Percentiles rank a stretch among this genome's conserved stretches.
Evolutionary conservation across 2,329 filamentous ascomycete genomes (phyloP).

Genomic region (Neofusicoccum kwambonambiense): DNA sequence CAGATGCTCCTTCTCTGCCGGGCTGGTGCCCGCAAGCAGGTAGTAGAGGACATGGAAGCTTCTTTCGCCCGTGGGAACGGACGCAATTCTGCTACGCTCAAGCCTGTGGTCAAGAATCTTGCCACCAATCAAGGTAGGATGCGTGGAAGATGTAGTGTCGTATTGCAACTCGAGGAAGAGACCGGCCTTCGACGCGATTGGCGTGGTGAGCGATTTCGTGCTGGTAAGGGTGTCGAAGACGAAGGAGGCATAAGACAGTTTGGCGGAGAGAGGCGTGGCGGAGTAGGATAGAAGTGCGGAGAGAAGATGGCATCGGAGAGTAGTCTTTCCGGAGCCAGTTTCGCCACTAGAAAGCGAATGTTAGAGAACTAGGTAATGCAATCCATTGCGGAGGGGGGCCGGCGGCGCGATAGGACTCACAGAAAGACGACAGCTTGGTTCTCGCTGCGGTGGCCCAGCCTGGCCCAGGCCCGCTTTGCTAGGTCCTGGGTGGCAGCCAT

Average conservation of each 20-base stretch:
- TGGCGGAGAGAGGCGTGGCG: conserved; percentile 87
- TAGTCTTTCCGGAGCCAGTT: conserved; percentile 94
- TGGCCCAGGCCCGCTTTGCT: conserved; percentile 79
- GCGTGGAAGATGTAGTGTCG: conserved; percentile 80
- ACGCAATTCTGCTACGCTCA: conserved; percentile 85
- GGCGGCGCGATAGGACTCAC: conserved; percentile 56
- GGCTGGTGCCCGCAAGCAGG: conserved; percentile 85
- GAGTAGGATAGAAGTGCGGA: conserved; percentile 84
- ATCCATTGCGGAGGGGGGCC: neutral
- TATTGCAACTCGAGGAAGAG: conserved; percentile 97
- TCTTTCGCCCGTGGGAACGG: conserved; percentile 91
- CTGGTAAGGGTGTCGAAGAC: conserved; percentile 95
- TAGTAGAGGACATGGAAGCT: conserved; percentile 98
- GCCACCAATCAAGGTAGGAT: conserved; percentile 85
- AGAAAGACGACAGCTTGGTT: conserved; percentile 92
- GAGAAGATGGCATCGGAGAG: conserved; percentile 83
- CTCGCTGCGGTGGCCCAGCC: conserved; percentile 83
- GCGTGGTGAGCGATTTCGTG: conserved; percentile 93
- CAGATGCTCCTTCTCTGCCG: conserved; percentile 85
- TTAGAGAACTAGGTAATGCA: conserved; percentile 18
- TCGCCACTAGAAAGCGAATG: conserved; percentile 68
- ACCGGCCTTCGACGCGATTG: conserved; percentile 91
- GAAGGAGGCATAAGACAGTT: conserved; percentile 89
- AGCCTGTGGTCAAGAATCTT: conserved; percentile 92
- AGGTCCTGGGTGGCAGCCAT: conserved; percentile 92